A percentile compares a stretch with the other conserved stretches of the same genome.
phyloP scores from a whole-genome alignment of 768 basidiomycete genomes.

The Agaricus sinodeliciosus region DNA sequence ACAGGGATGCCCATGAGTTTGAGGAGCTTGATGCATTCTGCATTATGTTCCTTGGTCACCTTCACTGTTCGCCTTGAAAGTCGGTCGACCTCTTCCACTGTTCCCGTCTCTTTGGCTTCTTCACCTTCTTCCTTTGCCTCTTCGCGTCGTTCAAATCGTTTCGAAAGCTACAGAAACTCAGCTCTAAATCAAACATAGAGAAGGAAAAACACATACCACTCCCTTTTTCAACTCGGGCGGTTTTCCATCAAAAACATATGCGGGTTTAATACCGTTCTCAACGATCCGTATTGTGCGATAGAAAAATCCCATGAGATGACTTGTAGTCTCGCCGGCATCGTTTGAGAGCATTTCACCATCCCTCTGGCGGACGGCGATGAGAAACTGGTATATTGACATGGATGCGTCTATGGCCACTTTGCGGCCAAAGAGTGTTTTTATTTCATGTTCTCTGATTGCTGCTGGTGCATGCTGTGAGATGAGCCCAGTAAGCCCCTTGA shows the following conservation, averaged over 20 bases:
- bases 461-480: conserved; percentile 87
- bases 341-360: conserved; percentile 97
- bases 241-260: conserved; percentile 97
- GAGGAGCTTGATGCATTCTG: conserved; percentile 84
- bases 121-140: conserved; percentile 94
- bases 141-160: conserved; percentile 86
- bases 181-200: not conserved
- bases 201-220: conserved; percentile 60
- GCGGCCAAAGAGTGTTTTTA: conserved; percentile 95
- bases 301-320: conserved; percentile 98
- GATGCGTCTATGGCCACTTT: conserved; percentile 99
- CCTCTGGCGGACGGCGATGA: conserved; percentile 93
- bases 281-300: conserved; percentile 96
- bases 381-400: conserved; percentile 95
- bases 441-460: conserved; percentile 87
- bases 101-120: conserved; percentile 95
- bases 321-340: conserved; percentile 96
- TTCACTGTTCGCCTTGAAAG: conserved; percentile 88
- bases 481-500: conserved; percentile 90
- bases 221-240: conserved; percentile 96
- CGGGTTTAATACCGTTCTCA: conserved; percentile 97
- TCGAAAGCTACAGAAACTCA: conserved; percentile 62
- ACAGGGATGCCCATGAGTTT: conserved; percentile 96
- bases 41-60: conserved; percentile 94
- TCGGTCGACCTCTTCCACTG: conserved; percentile 87